These are phyloP conservation scores for Dothidotthia symphoricarpi DNA, from an alignment of 2,329 filamentous ascomycete species.

Conservation along the genomic window DNA sequence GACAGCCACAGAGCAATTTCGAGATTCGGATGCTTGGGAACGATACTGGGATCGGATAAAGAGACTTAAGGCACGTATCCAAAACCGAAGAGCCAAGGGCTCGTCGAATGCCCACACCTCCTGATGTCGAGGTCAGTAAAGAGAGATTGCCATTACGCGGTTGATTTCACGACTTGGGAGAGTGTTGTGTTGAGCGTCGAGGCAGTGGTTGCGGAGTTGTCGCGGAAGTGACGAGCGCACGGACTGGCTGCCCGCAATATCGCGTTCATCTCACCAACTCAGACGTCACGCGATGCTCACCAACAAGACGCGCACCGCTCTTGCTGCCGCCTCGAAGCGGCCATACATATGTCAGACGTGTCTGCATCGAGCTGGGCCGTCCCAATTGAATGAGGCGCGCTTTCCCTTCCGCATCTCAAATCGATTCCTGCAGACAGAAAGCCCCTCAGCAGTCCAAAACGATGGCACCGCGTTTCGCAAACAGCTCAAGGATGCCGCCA, in stretches of 20 bases:
- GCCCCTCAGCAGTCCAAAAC: conserved; percentile 11
- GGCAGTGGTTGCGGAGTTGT: conserved; percentile 6
- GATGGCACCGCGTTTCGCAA: conserved; percentile 39
- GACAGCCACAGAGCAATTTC: conserved; percentile 7
- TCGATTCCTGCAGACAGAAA: conserved; percentile 28
- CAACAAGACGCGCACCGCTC: conserved; percentile 19
- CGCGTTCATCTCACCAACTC: background rate
- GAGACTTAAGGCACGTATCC: conserved; percentile 11
- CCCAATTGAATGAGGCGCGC: conserved; percentile 14
- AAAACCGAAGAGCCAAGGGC: too few relatives aligned
- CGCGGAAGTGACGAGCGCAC: conserved; percentile 24
- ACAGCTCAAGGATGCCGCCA: conserved; percentile 39
- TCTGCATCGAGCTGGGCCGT: conserved; percentile 16
- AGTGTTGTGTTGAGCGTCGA: too few relatives aligned
- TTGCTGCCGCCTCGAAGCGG: conserved; percentile 21
- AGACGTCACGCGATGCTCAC: conserved; percentile 33
- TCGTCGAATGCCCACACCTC: too few relatives aligned
- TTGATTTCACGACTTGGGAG: too few relatives aligned
- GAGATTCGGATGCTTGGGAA: conserved; percentile 22
- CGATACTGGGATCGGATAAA: conserved; percentile 15
- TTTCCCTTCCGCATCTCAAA: background rate
- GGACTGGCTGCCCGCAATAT: conserved; percentile 16
- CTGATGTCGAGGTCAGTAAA: too few relatives aligned
- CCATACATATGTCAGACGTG: conserved; percentile 34
- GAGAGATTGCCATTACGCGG: too few relatives aligned